Percentiles rank a stretch among this genome's conserved stretches.
Evolutionary conservation across 2,329 filamentous ascomycete genomes (phyloP).

Genomic region (Paraphaeosphaeria minitans): DNA sequence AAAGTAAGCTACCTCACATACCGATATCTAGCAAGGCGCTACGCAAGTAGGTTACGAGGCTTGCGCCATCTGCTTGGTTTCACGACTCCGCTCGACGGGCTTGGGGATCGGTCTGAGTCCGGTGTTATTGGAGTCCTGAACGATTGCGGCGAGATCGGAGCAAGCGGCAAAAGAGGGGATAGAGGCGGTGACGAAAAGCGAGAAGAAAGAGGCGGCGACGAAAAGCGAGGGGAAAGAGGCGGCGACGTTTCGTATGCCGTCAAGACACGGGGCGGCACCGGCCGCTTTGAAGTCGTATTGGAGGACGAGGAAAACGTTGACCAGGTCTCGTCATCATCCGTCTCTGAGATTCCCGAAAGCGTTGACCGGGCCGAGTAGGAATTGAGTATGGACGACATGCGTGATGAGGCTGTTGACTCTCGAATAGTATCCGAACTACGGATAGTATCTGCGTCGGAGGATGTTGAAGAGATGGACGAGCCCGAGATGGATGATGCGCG

Average conservation of each 20-base stretch:
- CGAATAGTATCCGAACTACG: constrained; percentile 36
- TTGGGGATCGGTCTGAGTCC: constrained; percentile 18
- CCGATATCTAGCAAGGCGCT: constrained; percentile 3
- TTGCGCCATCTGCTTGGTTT: constrained; percentile 37
- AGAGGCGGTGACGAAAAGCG: constrained; percentile 1
- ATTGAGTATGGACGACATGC: constrained; percentile 37
- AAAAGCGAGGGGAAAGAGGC: neutral
- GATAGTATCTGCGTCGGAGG: constrained; percentile 40
- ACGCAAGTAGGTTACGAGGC: constrained; percentile 38
- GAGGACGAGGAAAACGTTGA: neutral
- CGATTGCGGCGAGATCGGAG: constrained; percentile 14
- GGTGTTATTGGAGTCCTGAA: constrained; percentile 15
- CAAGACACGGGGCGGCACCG: constrained; percentile 16
- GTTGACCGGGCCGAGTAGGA: constrained; percentile 39
- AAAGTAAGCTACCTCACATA: constrained; percentile 9
- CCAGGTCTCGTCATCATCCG: constrained; percentile 21
- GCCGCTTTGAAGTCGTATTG: constrained; percentile 20
- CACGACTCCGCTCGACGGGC: constrained; percentile 22
- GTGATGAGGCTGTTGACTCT: constrained; percentile 22
- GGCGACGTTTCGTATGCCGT: constrained; percentile 11
- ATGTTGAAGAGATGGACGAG: constrained; percentile 25
- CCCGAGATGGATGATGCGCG: constrained; percentile 33
- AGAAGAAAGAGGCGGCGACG: constrained; percentile 7
- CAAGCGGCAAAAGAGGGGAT: constrained; percentile 11
- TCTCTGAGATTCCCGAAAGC: constrained; percentile 37